These are phyloP conservation scores for Phyllosticta ampelicida DNA, from an alignment of 2,329 filamentous ascomycete genomes.

Conservation along the genomic window DNA sequence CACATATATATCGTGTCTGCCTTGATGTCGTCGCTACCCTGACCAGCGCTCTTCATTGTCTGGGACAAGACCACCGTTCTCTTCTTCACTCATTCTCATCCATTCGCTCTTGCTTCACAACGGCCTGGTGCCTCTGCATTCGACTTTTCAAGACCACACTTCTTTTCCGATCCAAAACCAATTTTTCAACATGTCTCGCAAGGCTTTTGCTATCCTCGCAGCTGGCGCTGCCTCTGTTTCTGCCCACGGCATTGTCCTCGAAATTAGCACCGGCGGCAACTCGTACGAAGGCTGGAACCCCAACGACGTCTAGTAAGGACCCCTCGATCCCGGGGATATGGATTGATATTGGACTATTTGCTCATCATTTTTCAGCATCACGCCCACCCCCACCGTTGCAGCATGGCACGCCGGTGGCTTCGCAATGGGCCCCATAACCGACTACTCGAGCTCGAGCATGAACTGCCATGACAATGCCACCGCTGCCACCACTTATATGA, in stretches of 20 bases:
- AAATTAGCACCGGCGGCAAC: slow-evolving; percentile 6
- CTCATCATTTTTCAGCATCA: not conserved
- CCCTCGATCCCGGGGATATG: slow-evolving; percentile 2
- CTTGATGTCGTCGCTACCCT: not conserved
- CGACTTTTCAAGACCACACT: not conserved
- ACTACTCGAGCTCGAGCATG: slow-evolving; percentile 2
- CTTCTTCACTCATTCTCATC: not conserved
- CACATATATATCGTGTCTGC: slow-evolving; percentile 1
- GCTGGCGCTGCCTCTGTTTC: slow-evolving; percentile 5
- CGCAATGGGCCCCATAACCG: slow-evolving; percentile 4
- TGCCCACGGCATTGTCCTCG: slow-evolving; percentile 7
- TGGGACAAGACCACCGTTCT: not conserved
- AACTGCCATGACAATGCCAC: not conserved
- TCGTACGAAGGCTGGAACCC: slow-evolving; percentile 2
- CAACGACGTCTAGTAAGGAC: slow-evolving; percentile 9
- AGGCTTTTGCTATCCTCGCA: slow-evolving; percentile 4
- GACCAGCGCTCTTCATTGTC: slow-evolving; percentile 1
- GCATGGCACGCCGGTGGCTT: slow-evolving; percentile 7
- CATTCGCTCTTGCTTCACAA: slow-evolving; percentile 2
- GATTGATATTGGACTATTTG: not conserved
- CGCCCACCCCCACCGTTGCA: slow-evolving; percentile 6
- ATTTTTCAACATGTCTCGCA: slow-evolving; percentile 3
- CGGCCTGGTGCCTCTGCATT: slow-evolving; percentile 2
- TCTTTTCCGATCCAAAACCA: not conserved
- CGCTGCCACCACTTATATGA: slow-evolving; percentile 7